Conservation (phyloP, 768 basidiomycete species). For the Butyriboletus loyo region DNA sequence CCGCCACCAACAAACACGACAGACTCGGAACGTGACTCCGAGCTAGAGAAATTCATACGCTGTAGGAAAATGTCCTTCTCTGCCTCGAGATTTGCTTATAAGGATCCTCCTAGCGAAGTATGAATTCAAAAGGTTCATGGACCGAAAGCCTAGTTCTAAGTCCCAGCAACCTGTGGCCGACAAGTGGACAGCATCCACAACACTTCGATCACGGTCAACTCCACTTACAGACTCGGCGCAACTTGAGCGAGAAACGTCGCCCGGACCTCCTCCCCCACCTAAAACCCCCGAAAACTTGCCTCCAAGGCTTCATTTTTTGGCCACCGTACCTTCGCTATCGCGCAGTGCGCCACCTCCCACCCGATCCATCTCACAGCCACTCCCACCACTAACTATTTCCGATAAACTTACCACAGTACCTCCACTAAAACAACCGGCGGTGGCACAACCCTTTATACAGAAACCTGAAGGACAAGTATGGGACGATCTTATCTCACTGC, state of each 20-base stretch:
- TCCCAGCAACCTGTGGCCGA: conserved; percentile 38
- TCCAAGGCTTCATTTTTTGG: conserved; percentile 13
- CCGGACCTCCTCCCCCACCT: conserved; percentile 27
- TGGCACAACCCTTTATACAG: conserved; percentile 12
- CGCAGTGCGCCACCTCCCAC: conserved; percentile 16
- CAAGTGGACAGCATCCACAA: conserved; percentile 37
- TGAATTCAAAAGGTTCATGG: conserved; percentile 68
- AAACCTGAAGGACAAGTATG: conserved; percentile 43
- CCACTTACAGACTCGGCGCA: conserved; percentile 8
- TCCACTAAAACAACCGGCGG: conserved; percentile 3
- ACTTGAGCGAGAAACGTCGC: conserved; percentile 18
- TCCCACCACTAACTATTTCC: conserved; percentile 9
- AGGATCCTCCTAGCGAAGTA: conserved; percentile 62
- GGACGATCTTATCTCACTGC: conserved; percentile 55
- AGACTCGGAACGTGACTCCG: conserved; percentile 80
- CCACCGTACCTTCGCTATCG: conserved; percentile 8
- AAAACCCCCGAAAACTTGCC: conserved; percentile 27
- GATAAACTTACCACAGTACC: conserved; percentile 14
- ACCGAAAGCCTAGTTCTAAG: conserved; percentile 38
- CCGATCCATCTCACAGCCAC: conserved; percentile 38
- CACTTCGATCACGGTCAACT: conserved; percentile 14
- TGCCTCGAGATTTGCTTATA: background rate
- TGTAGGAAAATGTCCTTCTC: conserved; percentile 40
- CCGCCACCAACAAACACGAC: conserved; percentile 81
- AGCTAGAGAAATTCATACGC: conserved; percentile 89